A percentile compares a stretch with the other conserved stretches of the same genome.
phyloP scores from a whole-genome alignment of 176 grass and related monocot species.

The Carex parvula region DNA sequence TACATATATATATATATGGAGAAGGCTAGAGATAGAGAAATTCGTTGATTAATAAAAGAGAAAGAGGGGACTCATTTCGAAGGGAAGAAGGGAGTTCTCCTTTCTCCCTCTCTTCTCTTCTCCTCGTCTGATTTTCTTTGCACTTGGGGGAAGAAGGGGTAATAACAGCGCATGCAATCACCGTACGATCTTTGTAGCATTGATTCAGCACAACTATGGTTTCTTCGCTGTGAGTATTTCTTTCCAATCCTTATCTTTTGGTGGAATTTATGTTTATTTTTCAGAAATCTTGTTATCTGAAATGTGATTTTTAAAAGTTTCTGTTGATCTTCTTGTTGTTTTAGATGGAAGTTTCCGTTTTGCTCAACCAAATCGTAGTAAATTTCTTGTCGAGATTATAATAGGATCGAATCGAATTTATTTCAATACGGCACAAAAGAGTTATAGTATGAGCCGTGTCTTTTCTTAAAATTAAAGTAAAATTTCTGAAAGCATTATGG shows the following conservation, averaged over 20 bases:
- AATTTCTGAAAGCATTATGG: neutral
- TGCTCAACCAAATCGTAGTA: neutral
- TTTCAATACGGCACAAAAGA: neutral
- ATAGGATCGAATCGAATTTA: neutral
- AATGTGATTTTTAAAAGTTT: neutral
- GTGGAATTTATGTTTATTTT: neutral
- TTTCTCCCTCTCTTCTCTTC: neutral
- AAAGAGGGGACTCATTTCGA: neutral
- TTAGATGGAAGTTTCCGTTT: too few relatives aligned
- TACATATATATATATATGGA: neutral
- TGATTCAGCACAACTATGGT: neutral
- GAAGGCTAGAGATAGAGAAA: neutral
- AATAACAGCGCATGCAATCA: neutral
- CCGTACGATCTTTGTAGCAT: neutral
- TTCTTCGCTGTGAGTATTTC: neutral
- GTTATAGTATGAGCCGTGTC: neutral
- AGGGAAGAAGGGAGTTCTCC: neutral
- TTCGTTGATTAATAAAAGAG: neutral
- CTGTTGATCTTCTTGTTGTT: neutral
- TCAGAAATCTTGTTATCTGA: neutral
- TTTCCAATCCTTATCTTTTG: neutral
- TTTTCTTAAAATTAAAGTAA: neutral
- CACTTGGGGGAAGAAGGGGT: neutral
- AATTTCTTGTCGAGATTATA: neutral
- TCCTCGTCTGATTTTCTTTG: neutral